Evolutionary conservation across 805 yeast species (phyloP).

Genomic region (Tetrapisispora pingtungensis): DNA sequence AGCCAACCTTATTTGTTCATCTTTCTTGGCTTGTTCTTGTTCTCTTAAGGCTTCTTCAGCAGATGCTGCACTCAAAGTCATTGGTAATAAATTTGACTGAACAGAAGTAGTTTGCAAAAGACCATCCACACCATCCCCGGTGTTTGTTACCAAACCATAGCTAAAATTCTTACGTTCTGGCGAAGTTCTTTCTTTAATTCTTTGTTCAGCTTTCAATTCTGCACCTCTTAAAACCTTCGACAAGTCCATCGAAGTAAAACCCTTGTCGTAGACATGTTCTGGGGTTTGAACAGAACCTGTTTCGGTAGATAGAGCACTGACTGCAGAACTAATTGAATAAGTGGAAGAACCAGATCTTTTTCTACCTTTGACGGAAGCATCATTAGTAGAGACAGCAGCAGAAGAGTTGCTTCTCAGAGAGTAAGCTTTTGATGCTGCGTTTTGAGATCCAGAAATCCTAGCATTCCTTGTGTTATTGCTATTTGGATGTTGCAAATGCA

Average conservation of each 20-base stretch:
- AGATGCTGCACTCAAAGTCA: neutral
- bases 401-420: constrained; percentile 4
- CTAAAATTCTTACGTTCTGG: constrained; percentile 13
- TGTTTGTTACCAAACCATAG: constrained; percentile 16
- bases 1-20: constrained; percentile 25
- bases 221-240: constrained; percentile 25
- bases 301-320: constrained; percentile 2
- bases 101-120: neutral
- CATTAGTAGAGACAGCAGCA: neutral
- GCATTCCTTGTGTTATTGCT: neutral
- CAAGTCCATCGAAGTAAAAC: constrained; percentile 14
- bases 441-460: constrained; percentile 1
- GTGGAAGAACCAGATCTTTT: constrained; percentile 4
- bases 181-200: constrained; percentile 16
- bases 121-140: constrained; percentile 7
- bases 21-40: neutral
- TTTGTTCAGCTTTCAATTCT: constrained; percentile 21
- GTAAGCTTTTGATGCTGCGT: constrained; percentile 27
- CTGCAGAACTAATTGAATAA: constrained; percentile 13
- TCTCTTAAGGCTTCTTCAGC: neutral
- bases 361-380: neutral
- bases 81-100: neutral
- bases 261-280: constrained; percentile 5
- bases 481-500: constrained; percentile 4
- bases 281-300: neutral